phyloP scores from a whole-genome alignment of 352 stramenopile genomes.

The Phytophthora fragariae region DNA sequence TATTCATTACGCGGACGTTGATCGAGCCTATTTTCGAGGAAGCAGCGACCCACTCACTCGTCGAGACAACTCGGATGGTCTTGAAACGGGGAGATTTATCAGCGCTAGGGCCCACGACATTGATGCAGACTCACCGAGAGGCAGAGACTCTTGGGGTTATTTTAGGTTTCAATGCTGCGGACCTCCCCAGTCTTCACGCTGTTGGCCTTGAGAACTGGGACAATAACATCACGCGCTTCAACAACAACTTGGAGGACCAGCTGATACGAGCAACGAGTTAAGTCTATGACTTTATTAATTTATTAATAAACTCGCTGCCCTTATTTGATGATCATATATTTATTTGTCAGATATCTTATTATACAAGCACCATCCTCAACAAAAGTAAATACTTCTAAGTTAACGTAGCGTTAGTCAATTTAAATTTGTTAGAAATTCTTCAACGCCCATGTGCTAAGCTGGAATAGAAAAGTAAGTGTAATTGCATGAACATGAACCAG shows the following conservation, averaged over 20 bases:
- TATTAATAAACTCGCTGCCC: too few relatives aligned
- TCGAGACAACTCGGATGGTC: slow-evolving; percentile 32
- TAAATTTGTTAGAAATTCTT: too few relatives aligned
- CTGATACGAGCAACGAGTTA: not conserved
- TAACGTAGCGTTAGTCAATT: too few relatives aligned
- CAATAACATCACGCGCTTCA: not conserved
- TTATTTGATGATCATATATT: too few relatives aligned
- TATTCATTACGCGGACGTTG: slow-evolving; percentile 27
- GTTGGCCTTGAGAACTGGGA: slow-evolving; percentile 20
- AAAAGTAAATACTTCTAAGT: too few relatives aligned
- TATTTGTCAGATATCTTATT: too few relatives aligned
- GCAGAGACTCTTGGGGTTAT: not conserved
- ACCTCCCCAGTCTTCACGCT: slow-evolving; percentile 8
- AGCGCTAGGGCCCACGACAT: slow-evolving; percentile 20
- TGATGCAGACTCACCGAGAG: slow-evolving; percentile 36
- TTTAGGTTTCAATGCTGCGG: not conserved
- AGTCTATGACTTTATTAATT: too few relatives aligned
- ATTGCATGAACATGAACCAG: too few relatives aligned
- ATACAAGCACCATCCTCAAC: too few relatives aligned
- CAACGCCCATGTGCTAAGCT: too few relatives aligned
- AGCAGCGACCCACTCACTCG: not conserved
- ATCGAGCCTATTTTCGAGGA: slow-evolving; percentile 25
- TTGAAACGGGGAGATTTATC: slow-evolving; percentile 26
- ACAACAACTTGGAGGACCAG: not conserved
- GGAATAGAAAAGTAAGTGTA: too few relatives aligned